These are phyloP conservation scores for Claviceps citrina DNA, from an alignment of 2,329 filamentous ascomycete genomes.

Conservation along the genomic window DNA sequence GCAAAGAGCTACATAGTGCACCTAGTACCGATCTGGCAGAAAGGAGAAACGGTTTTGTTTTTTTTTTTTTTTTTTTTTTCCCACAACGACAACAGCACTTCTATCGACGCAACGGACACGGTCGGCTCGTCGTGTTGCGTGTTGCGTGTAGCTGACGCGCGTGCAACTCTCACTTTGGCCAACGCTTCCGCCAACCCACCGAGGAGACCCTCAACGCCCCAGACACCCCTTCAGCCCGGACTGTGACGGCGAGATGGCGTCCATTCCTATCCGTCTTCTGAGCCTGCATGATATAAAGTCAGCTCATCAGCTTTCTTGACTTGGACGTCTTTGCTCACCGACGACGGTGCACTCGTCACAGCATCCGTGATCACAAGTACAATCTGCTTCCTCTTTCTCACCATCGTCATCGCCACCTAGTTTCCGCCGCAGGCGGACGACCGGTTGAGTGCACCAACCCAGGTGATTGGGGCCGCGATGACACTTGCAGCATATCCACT, in stretches of 20 bases:
- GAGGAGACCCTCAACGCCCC: too few species aligned
- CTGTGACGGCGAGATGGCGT: not conserved
- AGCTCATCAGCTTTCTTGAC: not conserved
- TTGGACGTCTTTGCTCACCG: slow-evolving; percentile 19
- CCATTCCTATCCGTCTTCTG: not conserved
- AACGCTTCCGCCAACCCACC: too few species aligned
- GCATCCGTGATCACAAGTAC: slow-evolving; percentile 36
- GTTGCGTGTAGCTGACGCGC: too few species aligned
- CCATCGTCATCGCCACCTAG: slow-evolving; percentile 12
- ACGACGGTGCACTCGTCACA: slow-evolving; percentile 32
- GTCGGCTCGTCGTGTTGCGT: too few species aligned
- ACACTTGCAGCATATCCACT: slow-evolving; percentile 40
- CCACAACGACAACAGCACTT: too few species aligned
- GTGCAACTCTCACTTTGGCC: too few species aligned
- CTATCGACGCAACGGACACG: too few species aligned
- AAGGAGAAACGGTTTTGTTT: too few species aligned
- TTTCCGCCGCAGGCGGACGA: slow-evolving; percentile 17
- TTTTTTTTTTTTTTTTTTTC: too few species aligned
- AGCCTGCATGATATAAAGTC: not conserved
- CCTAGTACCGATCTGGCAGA: too few species aligned
- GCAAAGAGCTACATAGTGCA: too few species aligned
- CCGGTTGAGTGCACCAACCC: slow-evolving; percentile 35
- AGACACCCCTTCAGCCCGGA: too few species aligned
- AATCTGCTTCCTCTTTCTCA: slow-evolving; percentile 22
- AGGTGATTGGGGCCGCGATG: slow-evolving; percentile 33